These are phyloP conservation scores for Chara braunii DNA, from an alignment of 139 green algal genomes.

Conservation along the genomic window DNA sequence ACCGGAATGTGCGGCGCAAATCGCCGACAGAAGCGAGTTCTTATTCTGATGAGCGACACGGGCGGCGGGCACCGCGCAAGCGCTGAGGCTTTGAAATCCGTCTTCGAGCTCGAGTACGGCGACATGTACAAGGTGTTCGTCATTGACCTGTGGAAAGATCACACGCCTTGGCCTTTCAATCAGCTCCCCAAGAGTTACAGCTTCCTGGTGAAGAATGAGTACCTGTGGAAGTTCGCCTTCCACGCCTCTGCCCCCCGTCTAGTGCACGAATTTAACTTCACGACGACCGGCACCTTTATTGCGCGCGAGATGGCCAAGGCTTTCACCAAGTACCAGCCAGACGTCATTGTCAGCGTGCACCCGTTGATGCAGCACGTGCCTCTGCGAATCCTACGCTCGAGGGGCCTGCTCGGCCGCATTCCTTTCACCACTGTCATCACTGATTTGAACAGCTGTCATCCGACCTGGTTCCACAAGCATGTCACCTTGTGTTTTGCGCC, in stretches of 20 bases:
- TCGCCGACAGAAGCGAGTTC: constrained; percentile 48
- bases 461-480: constrained; percentile 80
- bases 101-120: constrained; percentile 78
- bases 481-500: constrained; percentile 79
- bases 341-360: constrained; percentile 90
- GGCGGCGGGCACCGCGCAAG: constrained; percentile 87
- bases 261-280: constrained; percentile 38
- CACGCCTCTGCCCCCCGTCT: constrained; percentile 22
- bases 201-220: constrained; percentile 70
- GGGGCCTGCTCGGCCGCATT: constrained; percentile 50
- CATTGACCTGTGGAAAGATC: constrained; percentile 88
- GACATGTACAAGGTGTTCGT: constrained; percentile 77
- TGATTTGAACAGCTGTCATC: constrained; percentile 95
- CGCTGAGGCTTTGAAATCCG: constrained; percentile 78
- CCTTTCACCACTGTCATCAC: constrained; percentile 94
- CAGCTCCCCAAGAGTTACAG: constrained; percentile 80
- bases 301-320: constrained; percentile 24
- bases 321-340: constrained; percentile 43
- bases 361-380: constrained; percentile 82
- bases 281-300: constrained; percentile 13
- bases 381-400: constrained; percentile 29
- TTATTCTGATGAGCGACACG: constrained; percentile 95
- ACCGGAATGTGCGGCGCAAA: not conserved
- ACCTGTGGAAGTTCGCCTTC: constrained; percentile 42
- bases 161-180: constrained; percentile 83